Conservation (phyloP, 2,329 filamentous ascomycete species). For the Coniella lustricola region DNA sequence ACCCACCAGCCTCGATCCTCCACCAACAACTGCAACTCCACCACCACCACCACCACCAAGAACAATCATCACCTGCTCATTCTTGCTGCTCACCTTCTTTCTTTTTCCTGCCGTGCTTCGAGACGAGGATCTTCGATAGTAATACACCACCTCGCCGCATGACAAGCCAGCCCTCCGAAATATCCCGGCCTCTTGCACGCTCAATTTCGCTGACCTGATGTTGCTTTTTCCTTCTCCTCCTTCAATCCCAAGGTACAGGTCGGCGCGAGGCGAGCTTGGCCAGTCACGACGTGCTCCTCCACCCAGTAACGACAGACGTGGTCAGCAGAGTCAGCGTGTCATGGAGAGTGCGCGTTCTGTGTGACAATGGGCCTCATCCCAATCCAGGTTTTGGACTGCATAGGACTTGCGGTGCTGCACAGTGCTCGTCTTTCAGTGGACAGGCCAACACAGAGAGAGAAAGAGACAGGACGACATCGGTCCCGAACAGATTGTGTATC, state of each 20-base stretch:
- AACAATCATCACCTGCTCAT: no score
- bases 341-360: neutral
- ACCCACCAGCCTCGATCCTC: no score
- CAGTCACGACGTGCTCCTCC: neutral
- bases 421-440: constrained; percentile 6
- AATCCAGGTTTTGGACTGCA: neutral
- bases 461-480: neutral
- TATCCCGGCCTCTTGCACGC: neutral
- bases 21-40: no score
- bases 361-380: neutral
- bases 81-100: no score
- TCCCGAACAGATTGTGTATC: constrained; percentile 7
- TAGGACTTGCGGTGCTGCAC: constrained; percentile 10
- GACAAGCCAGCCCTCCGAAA: constrained; percentile 2
- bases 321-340: no score
- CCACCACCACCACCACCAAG: no score
- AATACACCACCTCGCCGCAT: neutral
- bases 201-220: neutral
- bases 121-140: neutral
- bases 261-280: no score
- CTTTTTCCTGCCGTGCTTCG: no score
- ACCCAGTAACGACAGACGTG: neutral
- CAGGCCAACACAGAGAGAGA: no score
- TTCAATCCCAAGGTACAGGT: no score
- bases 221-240: neutral